These are phyloP conservation scores for Abelmoschus esculentus DNA, from an alignment of 345 rosid species.

Conservation along the genomic window DNA sequence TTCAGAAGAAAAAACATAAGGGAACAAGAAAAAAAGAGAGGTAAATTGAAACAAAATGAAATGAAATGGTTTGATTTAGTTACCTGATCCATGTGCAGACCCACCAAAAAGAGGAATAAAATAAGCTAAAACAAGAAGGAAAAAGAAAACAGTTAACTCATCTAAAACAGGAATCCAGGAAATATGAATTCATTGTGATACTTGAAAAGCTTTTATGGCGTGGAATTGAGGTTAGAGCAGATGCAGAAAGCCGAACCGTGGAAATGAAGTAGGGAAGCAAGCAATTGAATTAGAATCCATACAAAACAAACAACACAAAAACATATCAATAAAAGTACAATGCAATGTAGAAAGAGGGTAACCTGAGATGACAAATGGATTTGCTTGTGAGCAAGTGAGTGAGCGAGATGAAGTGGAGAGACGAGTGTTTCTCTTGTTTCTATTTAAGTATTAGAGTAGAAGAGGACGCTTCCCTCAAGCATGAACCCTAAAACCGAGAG, in stretches of 20 bases:
- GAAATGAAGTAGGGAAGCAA: slow-evolving; percentile 1
- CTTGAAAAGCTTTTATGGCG: background rate
- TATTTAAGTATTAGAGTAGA: background rate
- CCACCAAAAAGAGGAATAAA: background rate
- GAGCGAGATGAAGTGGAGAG: background rate
- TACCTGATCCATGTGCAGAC: slow-evolving; percentile 10
- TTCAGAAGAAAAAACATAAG: background rate
- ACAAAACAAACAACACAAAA: background rate
- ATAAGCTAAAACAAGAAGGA: background rate
- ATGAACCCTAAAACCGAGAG: slow-evolving; percentile 5
- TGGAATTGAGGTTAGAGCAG: background rate
- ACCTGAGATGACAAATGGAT: background rate
- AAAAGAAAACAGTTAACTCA: background rate
- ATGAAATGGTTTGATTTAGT: background rate
- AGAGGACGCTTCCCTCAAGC: background rate
- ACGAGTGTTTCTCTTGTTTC: background rate
- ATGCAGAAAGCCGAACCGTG: background rate
- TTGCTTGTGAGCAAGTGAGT: background rate
- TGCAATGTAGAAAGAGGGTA: background rate
- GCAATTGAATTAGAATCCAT: background rate
- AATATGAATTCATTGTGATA: background rate
- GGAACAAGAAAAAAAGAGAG: background rate
- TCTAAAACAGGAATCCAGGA: background rate
- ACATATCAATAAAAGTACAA: background rate
- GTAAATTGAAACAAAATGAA: background rate